These are phyloP conservation scores for Lentinula detonsa DNA, from an alignment of 768 basidiomycete species.

Conservation along the genomic window DNA sequence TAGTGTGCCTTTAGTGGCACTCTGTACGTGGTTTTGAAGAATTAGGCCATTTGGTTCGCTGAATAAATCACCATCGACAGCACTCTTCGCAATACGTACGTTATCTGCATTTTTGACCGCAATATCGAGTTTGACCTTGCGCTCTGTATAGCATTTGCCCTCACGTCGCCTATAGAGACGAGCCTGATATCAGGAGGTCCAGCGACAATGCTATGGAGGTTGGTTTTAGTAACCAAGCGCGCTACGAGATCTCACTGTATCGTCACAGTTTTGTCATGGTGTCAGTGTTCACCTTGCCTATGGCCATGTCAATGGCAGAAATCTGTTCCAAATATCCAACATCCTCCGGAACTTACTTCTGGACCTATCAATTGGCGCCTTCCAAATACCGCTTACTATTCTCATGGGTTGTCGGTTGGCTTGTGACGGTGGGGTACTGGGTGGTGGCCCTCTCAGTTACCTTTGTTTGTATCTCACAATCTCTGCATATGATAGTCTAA, in stretches of 20 bases:
- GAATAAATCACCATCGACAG: slow-evolving; percentile 19
- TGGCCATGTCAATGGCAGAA: slow-evolving; percentile 52
- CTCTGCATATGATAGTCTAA: neutral
- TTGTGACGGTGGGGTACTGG: slow-evolving; percentile 65
- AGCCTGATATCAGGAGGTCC: slow-evolving; percentile 50
- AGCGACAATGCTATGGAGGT: slow-evolving; percentile 48
- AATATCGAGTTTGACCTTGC: neutral
- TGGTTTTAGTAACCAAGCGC: neutral
- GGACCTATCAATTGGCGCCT: slow-evolving; percentile 53
- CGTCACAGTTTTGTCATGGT: slow-evolving; percentile 40
- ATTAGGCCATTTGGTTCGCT: neutral
- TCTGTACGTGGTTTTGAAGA: neutral
- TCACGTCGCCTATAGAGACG: slow-evolving; percentile 52
- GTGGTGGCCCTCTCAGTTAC: slow-evolving; percentile 61
- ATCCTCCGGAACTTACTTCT: slow-evolving; percentile 59
- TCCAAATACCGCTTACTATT: slow-evolving; percentile 43
- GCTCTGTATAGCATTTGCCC: slow-evolving; percentile 39
- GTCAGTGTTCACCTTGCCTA: slow-evolving; percentile 37
- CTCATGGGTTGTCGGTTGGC: slow-evolving; percentile 67
- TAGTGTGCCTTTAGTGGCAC: neutral
- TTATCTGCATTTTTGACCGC: slow-evolving; percentile 7
- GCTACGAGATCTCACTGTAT: neutral
- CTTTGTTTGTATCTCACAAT: slow-evolving; percentile 33
- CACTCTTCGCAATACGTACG: slow-evolving; percentile 60
- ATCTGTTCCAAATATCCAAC: slow-evolving; percentile 58